These are phyloP conservation scores for Dendrobium chrysotoxum DNA, from an alignment of 106 monocot species.

Conservation along the genomic window DNA sequence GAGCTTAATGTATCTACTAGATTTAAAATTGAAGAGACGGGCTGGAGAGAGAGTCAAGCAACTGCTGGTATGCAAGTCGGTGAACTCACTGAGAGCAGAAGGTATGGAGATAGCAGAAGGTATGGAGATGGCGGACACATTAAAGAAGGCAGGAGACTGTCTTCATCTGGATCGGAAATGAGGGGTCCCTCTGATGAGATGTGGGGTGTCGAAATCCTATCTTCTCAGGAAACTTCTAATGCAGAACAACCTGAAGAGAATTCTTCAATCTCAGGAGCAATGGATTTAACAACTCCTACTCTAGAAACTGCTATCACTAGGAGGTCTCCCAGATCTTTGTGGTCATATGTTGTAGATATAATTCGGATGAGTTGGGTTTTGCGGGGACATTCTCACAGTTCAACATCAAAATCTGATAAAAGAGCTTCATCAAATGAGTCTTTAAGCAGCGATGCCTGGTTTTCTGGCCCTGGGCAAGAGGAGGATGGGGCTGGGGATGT, in stretches of 20 bases:
- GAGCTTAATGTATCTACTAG: neutral
- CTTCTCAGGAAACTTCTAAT: slow-evolving; percentile 24
- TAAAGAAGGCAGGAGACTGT: slow-evolving; percentile 19
- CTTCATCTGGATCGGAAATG: slow-evolving; percentile 23
- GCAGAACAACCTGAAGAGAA: slow-evolving; percentile 25
- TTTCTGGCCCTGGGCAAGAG: slow-evolving; percentile 66
- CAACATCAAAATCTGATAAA: slow-evolving; percentile 28
- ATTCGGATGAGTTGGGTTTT: slow-evolving; percentile 47
- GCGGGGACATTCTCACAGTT: slow-evolving; percentile 27
- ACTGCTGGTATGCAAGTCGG: neutral
- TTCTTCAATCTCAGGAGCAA: slow-evolving; percentile 13
- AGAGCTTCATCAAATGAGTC: slow-evolving; percentile 72
- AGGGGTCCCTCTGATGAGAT: slow-evolving; percentile 71
- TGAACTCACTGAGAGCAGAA: slow-evolving; percentile 9
- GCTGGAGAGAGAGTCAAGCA: slow-evolving; percentile 3
- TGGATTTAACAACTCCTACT: slow-evolving; percentile 5
- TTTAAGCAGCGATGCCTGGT: slow-evolving; percentile 57
- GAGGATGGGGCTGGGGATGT: slow-evolving; percentile 18
- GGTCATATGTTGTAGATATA: slow-evolving; percentile 74
- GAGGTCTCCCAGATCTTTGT: slow-evolving; percentile 59
- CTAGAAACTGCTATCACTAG: slow-evolving; percentile 29
- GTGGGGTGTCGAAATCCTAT: slow-evolving; percentile 37
- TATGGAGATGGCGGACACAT: slow-evolving; percentile 10
- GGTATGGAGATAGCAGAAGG: slow-evolving; percentile 8
- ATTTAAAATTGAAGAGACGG: neutral